These are phyloP conservation scores for Ulota crispa DNA, from an alignment of 225 moss, liverwort and hornwort genomes.

Conservation along the genomic window DNA sequence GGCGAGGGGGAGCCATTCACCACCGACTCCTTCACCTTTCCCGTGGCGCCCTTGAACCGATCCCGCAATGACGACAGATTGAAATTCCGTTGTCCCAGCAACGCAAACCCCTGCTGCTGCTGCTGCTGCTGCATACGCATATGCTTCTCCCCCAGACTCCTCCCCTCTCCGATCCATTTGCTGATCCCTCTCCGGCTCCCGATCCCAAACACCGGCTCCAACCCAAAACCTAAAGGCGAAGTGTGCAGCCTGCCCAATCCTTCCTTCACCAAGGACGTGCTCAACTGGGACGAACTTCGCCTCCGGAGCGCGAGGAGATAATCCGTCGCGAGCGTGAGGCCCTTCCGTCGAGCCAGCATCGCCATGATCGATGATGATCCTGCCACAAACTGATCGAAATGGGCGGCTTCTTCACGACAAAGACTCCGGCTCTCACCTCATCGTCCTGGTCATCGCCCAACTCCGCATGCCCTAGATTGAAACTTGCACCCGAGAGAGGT, in stretches of 20 bases:
- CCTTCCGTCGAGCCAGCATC: constrained; percentile 50
- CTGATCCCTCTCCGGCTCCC: constrained; percentile 32
- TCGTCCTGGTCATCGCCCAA: not conserved
- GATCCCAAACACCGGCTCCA: constrained; percentile 17
- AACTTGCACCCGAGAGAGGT: not conserved
- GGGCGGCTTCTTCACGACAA: not conserved
- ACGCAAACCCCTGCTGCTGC: constrained; percentile 25
- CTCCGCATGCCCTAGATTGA: not conserved
- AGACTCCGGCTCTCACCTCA: not conserved
- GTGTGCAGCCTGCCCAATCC: constrained; percentile 16
- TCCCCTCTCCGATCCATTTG: constrained; percentile 27
- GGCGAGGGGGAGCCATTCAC: not conserved
- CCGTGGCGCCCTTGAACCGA: constrained; percentile 36
- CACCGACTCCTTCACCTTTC: constrained; percentile 40
- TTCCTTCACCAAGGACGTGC: constrained; percentile 9
- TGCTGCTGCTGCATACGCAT: not conserved
- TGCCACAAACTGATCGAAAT: not conserved
- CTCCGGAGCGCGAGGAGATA: constrained; percentile 30
- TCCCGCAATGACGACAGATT: constrained; percentile 41
- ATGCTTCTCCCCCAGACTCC: constrained; percentile 22
- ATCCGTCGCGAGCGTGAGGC: constrained; percentile 44
- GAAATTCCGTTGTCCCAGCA: constrained; percentile 40
- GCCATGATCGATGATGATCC: constrained; percentile 28
- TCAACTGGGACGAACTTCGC: not conserved
- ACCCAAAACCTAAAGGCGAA: constrained; percentile 20